Conservation (phyloP, 2,329 filamentous ascomycete genomes). For the Penicillium sp. region DNA sequence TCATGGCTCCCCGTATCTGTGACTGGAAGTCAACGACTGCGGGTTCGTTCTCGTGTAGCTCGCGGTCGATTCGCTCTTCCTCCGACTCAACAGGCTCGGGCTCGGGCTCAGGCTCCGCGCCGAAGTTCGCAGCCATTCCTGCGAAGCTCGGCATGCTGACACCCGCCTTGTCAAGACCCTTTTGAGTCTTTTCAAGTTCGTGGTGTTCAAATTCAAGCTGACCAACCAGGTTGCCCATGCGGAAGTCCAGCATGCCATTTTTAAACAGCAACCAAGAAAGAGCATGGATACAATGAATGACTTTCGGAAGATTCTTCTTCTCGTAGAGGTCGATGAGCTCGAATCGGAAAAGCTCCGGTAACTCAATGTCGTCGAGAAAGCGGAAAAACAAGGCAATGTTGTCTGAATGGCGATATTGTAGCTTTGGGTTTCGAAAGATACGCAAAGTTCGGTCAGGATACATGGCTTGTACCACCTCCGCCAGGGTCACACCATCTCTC, state of each 20-base stretch:
- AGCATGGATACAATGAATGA: constrained; percentile 98
- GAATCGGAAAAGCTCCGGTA: constrained; percentile 95
- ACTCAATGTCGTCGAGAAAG: constrained; percentile 84
- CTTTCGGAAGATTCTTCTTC: constrained; percentile 99
- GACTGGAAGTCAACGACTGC: constrained; percentile 79
- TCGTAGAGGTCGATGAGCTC: constrained; percentile 97
- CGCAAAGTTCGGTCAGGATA: constrained; percentile 73
- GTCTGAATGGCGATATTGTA: constrained; percentile 95
- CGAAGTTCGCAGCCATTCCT: constrained; percentile 95
- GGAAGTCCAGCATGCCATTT: constrained; percentile 91
- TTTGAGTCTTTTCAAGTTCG: constrained; percentile 94
- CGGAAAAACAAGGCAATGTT: constrained; percentile 97
- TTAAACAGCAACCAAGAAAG: constrained; percentile 96
- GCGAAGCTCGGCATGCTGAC: constrained; percentile 97
- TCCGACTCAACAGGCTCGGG: constrained; percentile 76
- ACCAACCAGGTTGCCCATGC: constrained; percentile 93
- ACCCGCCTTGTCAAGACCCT: constrained; percentile 92
- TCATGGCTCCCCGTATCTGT: constrained; percentile 77
- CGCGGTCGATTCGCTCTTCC: constrained; percentile 80
- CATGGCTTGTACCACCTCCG: constrained; percentile 88
- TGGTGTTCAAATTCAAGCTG: constrained; percentile 97
- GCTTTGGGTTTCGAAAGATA: constrained; percentile 80
- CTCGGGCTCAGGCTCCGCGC: constrained; percentile 75
- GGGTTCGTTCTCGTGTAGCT: constrained; percentile 73
- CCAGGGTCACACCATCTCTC: constrained; percentile 88